phyloP scores from a whole-genome alignment of 352 stramenopile species.

The Phytophthora sansomeana region DNA sequence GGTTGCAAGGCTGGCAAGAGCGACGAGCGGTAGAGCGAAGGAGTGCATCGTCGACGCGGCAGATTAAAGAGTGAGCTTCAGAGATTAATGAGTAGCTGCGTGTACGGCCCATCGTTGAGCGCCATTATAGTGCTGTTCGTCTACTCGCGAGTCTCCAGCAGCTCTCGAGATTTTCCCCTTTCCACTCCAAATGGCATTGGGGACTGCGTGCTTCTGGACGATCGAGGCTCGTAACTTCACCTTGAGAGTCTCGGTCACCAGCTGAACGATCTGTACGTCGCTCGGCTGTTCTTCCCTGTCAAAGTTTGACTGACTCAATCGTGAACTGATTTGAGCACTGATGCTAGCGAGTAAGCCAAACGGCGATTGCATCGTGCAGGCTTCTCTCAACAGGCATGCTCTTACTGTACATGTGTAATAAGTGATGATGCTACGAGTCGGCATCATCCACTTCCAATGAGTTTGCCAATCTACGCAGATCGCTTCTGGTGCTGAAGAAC shows the following conservation, averaged over 20 bases:
- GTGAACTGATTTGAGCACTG: neutral
- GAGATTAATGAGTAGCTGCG: constrained; percentile 9
- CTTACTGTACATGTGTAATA: too few relatives aligned
- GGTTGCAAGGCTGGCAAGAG: constrained; percentile 17
- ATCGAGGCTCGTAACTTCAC: neutral
- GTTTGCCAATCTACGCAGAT: constrained; percentile 16
- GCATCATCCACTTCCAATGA: neutral
- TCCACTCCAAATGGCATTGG: constrained; percentile 26
- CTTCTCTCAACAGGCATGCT: too few relatives aligned
- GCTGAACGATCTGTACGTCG: constrained; percentile 5
- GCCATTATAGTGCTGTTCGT: constrained; percentile 11
- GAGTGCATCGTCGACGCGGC: constrained; percentile 22
- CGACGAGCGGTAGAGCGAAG: constrained; percentile 25
- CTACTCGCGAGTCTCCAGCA: constrained; percentile 10
- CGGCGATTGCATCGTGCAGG: too few relatives aligned
- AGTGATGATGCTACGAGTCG: too few relatives aligned
- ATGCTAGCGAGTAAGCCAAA: too few relatives aligned
- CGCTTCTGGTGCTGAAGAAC: constrained; percentile 17
- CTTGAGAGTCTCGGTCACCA: neutral
- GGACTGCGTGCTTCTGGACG: constrained; percentile 14
- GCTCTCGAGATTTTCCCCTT: constrained; percentile 23
- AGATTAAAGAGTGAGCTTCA: constrained; percentile 23
- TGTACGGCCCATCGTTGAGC: neutral
- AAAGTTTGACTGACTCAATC: neutral
- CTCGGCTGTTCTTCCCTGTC: neutral